These are phyloP conservation scores for Tricholoma furcatifolium DNA, from an alignment of 768 basidiomycete genomes.

Conservation along the genomic window DNA sequence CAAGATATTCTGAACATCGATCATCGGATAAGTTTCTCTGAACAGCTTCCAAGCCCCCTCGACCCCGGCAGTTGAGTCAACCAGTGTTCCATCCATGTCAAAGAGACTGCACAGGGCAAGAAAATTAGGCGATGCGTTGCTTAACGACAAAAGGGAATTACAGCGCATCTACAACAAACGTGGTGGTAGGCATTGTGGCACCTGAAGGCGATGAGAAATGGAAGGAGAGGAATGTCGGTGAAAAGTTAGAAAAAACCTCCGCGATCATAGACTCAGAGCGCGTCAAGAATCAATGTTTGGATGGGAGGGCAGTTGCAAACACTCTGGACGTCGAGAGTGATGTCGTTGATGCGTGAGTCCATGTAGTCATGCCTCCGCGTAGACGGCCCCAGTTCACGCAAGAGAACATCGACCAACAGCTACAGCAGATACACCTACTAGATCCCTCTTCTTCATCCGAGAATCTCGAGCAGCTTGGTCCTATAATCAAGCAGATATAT, in stretches of 20 bases:
- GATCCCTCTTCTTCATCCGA: conserved; percentile 88
- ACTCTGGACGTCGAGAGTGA: conserved; percentile 13
- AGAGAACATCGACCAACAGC: conserved; percentile 84
- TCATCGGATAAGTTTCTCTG: conserved; percentile 61
- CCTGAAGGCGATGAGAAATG: conserved; percentile 5
- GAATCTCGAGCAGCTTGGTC: conserved; percentile 93
- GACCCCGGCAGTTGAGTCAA: conserved; percentile 83
- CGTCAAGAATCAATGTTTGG: conserved; percentile 29
- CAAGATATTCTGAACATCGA: conserved; percentile 61
- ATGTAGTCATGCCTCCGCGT: conserved; percentile 67
- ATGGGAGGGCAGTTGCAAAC: conserved; percentile 37
- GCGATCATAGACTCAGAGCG: too few relatives aligned
- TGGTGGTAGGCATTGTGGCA: conserved; percentile 32
- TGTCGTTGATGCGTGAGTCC: conserved; percentile 17
- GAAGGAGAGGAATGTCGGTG: not conserved
- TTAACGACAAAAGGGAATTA: conserved; percentile 20
- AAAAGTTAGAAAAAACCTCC: conserved; percentile 1
- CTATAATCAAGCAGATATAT: conserved; percentile 92
- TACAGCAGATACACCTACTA: conserved; percentile 88
- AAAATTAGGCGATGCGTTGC: conserved; percentile 9
- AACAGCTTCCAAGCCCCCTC: conserved; percentile 83
- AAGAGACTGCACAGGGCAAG: conserved; percentile 54
- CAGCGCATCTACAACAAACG: conserved; percentile 42
- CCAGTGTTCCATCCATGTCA: conserved; percentile 83
- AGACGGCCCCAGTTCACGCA: conserved; percentile 75